Evolutionary conservation across 2,329 filamentous ascomycete genomes (phyloP), one percentile per base, ranked within the genome.

Genomic region (Tolypocladium album): DNA sequence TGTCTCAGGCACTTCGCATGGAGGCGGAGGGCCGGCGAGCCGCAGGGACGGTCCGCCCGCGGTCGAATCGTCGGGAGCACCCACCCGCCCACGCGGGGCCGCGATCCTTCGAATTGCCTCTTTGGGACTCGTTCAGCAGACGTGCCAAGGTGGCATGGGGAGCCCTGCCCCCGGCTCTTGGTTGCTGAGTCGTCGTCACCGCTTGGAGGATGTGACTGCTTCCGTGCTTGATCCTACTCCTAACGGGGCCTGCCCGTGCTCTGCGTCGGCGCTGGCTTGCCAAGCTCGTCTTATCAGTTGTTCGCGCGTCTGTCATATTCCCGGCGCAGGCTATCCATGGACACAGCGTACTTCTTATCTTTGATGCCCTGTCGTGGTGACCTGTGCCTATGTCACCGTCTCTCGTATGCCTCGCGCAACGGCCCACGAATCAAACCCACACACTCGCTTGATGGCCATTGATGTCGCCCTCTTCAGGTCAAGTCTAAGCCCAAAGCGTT

Each of bases 1-100:
- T 57, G 58, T 60, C 56, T 58, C 59, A 61, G 61, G 59, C 42
- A 61, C 59, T 57, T 31, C 62, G 59, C 59, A 60, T 61, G 55
- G 38, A 53, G 55, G 40, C 24, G 3, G 3, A 55, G 34, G 38
- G n/a, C 17, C 39, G 50, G 50, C 57, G 57, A 60, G 53, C 60
- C 60, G 57, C 58, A 63, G 58, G 22, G 42, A 57, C 56, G 56
- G 56, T 34, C 56, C 40, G 56, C 31, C 42, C 56, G 47, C 31
- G 7, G 50, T 13, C 50, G 4, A 13, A 9, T 15, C 50, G 12
- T n/a, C 50, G 50, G 50, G 15, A 53, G n/a, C 50, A 20, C 50
- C 50, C 50, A 34, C 20, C 27, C 50, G 50, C 17, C 27, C 11
- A 36, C 50, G 27, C 50, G 50, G 50, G 50, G 50, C 31, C 50